phyloP scores from a whole-genome alignment of 805 yeast species.

The Kazachstania viticola region DNA sequence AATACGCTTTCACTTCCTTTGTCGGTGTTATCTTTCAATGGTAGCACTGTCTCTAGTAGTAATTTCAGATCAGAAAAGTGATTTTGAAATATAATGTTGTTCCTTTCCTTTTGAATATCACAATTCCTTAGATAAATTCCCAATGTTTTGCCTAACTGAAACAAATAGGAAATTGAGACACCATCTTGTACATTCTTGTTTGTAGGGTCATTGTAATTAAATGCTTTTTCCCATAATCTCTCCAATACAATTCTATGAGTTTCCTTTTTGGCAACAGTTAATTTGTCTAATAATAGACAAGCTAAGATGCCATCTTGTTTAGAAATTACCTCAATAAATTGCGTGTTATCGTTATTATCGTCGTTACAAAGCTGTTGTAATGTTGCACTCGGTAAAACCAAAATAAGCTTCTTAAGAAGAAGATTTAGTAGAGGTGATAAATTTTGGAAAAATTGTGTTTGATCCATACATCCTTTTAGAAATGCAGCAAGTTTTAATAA shows the following conservation, averaged over 20 bases:
- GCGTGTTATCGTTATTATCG: background rate
- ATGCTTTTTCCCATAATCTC: constrained; percentile 15
- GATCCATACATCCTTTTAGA: constrained; percentile 16
- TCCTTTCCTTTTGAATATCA: background rate
- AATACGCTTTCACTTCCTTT: constrained; percentile 17
- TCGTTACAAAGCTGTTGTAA: constrained; percentile 5
- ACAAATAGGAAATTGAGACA: constrained; percentile 13
- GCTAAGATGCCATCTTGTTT: constrained; percentile 16
- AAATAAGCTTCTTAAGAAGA: constrained; percentile 18
- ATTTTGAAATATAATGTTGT: constrained; percentile 7
- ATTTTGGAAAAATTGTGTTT: constrained; percentile 16
- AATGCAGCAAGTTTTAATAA: constrained; percentile 6
- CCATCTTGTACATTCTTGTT: constrained; percentile 2
- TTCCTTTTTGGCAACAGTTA: constrained; percentile 9
- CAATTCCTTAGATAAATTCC: constrained; percentile 19
- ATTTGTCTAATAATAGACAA: constrained; percentile 21
- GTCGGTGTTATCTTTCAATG: constrained; percentile 11
- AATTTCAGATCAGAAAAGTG: constrained; percentile 5
- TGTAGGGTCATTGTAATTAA: constrained; percentile 10
- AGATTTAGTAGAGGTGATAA: constrained; percentile 14
- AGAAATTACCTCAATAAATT: constrained; percentile 5
- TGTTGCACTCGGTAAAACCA: constrained; percentile 19
- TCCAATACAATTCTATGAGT: constrained; percentile 3
- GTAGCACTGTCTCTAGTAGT: constrained; percentile 9
- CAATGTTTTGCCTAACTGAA: constrained; percentile 22